Percentiles rank a stretch among this genome's conserved stretches.
Evolutionary conservation across 192 early-diverging fungal species (phyloP).

Genomic region (Lobulomyces angularis): DNA sequence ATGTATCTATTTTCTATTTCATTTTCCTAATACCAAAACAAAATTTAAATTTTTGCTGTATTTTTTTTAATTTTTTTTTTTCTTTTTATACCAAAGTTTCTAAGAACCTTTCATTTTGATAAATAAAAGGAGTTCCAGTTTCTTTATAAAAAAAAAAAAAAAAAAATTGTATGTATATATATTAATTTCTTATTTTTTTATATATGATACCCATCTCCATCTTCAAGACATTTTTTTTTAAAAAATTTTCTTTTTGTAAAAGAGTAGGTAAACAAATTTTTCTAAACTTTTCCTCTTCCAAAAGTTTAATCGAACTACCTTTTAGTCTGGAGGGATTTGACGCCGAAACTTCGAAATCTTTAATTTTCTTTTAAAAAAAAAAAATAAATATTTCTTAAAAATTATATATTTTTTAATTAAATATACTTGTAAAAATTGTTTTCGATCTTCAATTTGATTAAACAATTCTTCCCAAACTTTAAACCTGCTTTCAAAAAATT

Average conservation of each 20-base stretch:
- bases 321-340: slow-evolving; percentile 63
- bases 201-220: slow-evolving; percentile 39
- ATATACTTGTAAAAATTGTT: background rate
- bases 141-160: too few species aligned
- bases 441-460: slow-evolving; percentile 13
- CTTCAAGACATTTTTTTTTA: slow-evolving; percentile 34
- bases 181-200: too few species aligned
- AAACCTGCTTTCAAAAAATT: slow-evolving; percentile 7
- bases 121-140: too few species aligned
- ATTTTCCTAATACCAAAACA: too few species aligned
- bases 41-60: too few species aligned
- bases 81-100: too few species aligned
- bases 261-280: slow-evolving; percentile 65
- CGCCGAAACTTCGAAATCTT: slow-evolving; percentile 63
- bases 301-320: slow-evolving; percentile 59
- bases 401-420: slow-evolving; percentile 7
- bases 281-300: slow-evolving; percentile 72
- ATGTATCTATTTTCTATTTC: too few species aligned
- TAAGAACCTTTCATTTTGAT: too few species aligned
- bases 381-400: background rate
- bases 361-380: slow-evolving; percentile 40
- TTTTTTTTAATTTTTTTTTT: too few species aligned
- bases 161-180: too few species aligned
- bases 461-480: slow-evolving; percentile 13
- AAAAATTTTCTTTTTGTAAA: slow-evolving; percentile 42